These are phyloP conservation scores for Leccinellum luteum DNA, from an alignment of 768 basidiomycete species.

Conservation along the genomic window DNA sequence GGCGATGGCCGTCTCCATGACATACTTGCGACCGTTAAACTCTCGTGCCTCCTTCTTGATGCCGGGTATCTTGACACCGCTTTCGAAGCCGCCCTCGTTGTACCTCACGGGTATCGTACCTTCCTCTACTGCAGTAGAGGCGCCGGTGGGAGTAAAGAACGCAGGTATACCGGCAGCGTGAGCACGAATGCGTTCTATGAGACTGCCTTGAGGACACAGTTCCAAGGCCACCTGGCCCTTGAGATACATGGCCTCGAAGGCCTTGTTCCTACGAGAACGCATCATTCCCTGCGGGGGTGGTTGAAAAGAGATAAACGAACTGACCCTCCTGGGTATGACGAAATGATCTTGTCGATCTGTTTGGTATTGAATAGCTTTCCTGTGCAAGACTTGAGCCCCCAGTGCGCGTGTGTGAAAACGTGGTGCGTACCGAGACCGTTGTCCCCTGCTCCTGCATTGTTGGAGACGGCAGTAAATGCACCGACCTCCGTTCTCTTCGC, in stretches of 20 bases:
- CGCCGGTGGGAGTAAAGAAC: slow-evolving; percentile 92
- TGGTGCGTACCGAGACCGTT: slow-evolving; percentile 59
- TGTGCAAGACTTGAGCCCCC: slow-evolving; percentile 27
- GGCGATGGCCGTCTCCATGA: slow-evolving; percentile 76
- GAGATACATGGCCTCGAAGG: slow-evolving; percentile 80
- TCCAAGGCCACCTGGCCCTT: slow-evolving; percentile 80
- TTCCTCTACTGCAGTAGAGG: slow-evolving; percentile 77
- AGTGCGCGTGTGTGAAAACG: not conserved
- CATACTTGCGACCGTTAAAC: slow-evolving; percentile 75
- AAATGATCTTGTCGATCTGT: slow-evolving; percentile 80
- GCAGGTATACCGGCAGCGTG: slow-evolving; percentile 90
- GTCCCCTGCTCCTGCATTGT: slow-evolving; percentile 77
- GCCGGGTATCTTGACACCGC: slow-evolving; percentile 70
- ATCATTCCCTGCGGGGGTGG: not conserved
- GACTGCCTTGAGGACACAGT: slow-evolving; percentile 89
- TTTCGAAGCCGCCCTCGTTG: slow-evolving; percentile 67
- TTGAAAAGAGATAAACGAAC: slow-evolving; percentile 15
- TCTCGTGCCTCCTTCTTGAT: slow-evolving; percentile 73
- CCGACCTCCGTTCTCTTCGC: slow-evolving; percentile 70
- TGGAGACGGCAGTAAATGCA: slow-evolving; percentile 79
- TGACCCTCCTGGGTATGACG: slow-evolving; percentile 87
- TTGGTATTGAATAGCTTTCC: slow-evolving; percentile 72
- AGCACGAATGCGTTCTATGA: slow-evolving; percentile 84
- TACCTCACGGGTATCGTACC: slow-evolving; percentile 79
- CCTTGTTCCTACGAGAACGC: slow-evolving; percentile 64